Evolutionary conservation across 352 stramenopile species (phyloP), one percentile per base, ranked within the genome.

Genomic region (Globisporangium cederbergense): DNA sequence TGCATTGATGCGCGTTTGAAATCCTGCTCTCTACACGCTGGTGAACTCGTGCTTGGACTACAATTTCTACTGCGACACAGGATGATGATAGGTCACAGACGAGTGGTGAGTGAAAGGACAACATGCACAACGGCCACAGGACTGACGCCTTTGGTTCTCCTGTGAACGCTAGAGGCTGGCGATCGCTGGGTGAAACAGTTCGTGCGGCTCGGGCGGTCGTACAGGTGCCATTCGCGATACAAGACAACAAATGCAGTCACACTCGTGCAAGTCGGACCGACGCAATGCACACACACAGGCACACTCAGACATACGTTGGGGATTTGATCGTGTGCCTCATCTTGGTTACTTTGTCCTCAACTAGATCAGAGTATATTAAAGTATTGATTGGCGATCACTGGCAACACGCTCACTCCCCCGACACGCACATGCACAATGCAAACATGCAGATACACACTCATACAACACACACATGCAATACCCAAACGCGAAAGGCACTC

Each of bases 301-400:
- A 47, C 45, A 64, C 34, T 30, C 58, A 56, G 4, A 40, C 10
- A 51, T 46, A 49, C 34, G 47, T 22, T 22, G n/a, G 52, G 28
- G 47, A 38, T 11, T 49, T 22, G 22, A 59, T 60, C 38, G 46
- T 64, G 59, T 68, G 60, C 68, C 65, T 70, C 68, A 72, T 67
- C 58, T 61, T 56, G 64, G 54, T 43, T 66, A 40, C 32, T 58
- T 58, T 69, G 52, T 74, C 69, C 49, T 68, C 65, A 75, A 45
- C 47, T 57, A 54, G 60, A 62, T 67, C 59, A 65, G 69, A 68
- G 65, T 73, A 66, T 73, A 76, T 73, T 71, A 73, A 73, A 70
- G 59, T 66, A 63, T 56, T 66, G 62, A 47, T 66, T 65, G 67
- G 64, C 34, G 28, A 73, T 73, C 67, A 69, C 60, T 9, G 67